A percentile compares a stretch with the other conserved stretches of the same genome.
Conservation (phyloP, 2,329 filamentous ascomycete species). For the Uncinocarpus reesii region DNA sequence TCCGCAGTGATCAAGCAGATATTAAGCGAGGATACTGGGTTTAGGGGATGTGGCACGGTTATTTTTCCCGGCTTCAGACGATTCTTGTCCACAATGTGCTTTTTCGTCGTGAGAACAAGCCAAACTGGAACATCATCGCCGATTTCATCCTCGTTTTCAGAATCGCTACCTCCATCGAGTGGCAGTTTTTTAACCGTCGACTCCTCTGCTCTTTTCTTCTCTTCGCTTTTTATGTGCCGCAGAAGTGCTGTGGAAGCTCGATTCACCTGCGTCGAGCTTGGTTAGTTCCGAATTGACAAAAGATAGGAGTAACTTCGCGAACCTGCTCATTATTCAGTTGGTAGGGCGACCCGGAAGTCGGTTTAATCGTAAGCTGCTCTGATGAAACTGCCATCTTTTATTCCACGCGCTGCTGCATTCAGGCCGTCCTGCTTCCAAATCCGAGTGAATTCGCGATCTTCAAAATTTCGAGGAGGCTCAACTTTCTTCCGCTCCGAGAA, state of each 20-base stretch:
- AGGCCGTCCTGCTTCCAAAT: not conserved
- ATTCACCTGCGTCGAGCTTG: conserved; percentile 37
- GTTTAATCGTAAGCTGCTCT: conserved; percentile 32
- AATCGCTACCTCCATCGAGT: conserved; percentile 36
- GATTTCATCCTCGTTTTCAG: conserved; percentile 35
- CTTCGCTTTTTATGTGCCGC: conserved; percentile 45
- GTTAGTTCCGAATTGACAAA: not conserved
- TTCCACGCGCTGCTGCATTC: not conserved
- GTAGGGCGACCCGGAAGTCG: conserved; percentile 37
- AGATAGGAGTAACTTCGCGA: conserved; percentile 11
- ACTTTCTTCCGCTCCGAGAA: not conserved
- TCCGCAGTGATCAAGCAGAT: conserved; percentile 81
- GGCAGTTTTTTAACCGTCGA: conserved; percentile 48
- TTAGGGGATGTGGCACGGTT: conserved; percentile 63
- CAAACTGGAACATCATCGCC: conserved; percentile 47
- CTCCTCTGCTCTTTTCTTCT: conserved; percentile 39
- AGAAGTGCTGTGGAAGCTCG: conserved; percentile 52
- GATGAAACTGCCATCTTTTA: conserved; percentile 33
- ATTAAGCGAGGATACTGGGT: conserved; percentile 53
- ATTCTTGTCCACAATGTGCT: conserved; percentile 60
- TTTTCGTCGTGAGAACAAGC: conserved; percentile 54
- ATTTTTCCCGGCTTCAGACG: conserved; percentile 79
- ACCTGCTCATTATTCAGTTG: conserved; percentile 41
- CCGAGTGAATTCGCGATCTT: not conserved
- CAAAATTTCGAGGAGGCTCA: not conserved